Evolutionary conservation across 1,284 basidiomycete species (phyloP), one percentile per base, ranked within the genome.

Genomic region (Sporisorium scitamineum): DNA sequence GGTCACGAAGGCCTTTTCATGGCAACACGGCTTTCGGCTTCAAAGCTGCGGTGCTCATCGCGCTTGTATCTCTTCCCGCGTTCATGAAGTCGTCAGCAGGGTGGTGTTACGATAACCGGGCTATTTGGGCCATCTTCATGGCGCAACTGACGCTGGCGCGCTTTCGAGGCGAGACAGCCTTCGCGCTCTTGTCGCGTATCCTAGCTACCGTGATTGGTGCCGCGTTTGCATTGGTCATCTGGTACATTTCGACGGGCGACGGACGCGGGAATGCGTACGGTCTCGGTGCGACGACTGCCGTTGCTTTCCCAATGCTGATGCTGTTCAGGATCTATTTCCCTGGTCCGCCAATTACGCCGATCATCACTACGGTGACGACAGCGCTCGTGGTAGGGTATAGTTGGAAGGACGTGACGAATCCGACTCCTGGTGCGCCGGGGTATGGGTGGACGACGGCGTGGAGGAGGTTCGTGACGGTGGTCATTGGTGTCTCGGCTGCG

Each of bases 311-410:
- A 0, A 37, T 81, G 6, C 90, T 89, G 16, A 81, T 86, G 87
- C 80, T 86, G 63, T 85, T 88, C 37, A 88, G 92, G 26, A 84
- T 94, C 24, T 92, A 94, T 85, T 92, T 89, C 88, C 92, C 93
- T 0, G 90, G 90, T 11, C 89, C 90, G 2, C 90, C 91, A 0
- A 90, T 93, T 87, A 90, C 88, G 44, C 90, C 90, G 60, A 88
- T 93, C 55, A 90, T 95, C 54, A 90, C 91, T 69, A 90, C 91
- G 63, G 90, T 94, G 1, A 94, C 93, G 0, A 85, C 89, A 16
- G 88, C 88, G 32, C 52, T 83, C 10, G 70, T 85, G 41, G 75
- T 84, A 42, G 71, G 83, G 37, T 73, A 84, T 70, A 62, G 67
- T 29, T 80, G 77, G 70, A 80, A 79, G 55, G 80, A 82, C 47